Base-by-base conservation (phyloP, 2,329 filamentous ascomycete genomes). In the Fusarium mangiferae region DNA sequence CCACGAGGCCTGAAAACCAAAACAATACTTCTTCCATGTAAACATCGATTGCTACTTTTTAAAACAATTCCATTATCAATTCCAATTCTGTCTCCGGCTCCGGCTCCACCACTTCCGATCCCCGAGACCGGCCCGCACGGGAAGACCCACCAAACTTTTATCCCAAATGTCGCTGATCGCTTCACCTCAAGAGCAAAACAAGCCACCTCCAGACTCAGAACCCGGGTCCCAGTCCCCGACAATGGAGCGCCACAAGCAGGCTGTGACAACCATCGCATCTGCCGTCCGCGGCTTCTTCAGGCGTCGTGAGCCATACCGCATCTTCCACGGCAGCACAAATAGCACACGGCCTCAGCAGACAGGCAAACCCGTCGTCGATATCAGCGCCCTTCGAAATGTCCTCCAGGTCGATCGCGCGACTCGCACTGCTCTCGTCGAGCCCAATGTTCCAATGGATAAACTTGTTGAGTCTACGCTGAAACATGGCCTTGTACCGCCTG, bases 241-340 rank as follows among this genome's bases (percentile, higher is more conserved):
- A 49, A 82, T 82, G 85, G 85, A 88, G 41, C 81, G 81, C 28
- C 87, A 89, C 74, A 78, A 84, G n/a, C 76, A 79, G 17, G 82
- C 83, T 13, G 85, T 89, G 30, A 69, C 79, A 26, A 77, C 79
- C 58, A 84, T 89, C 54, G 82, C 86, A 5, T 77, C 80, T 42
- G 81, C 84, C 35, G 82, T 88, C 49, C 80, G 80, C 70, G 77
- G 83, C 13, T 88, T 89, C 76, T 80, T 85, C 59, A 78, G 81
- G 17, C 78, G 75, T 17, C 80, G 83, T 61, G 80, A 84, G 79
- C 88, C 91, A 7, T 95, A 93, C 81, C 88, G 92, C 24, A 92
- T 95, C 78, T 93, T 90, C 75, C 93, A 95, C 81, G 93, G 93
- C 68, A 90, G 91, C 2, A 94, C 93, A 18, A 94, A 94, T 83